A percentile compares a stretch with the other conserved stretches of the same genome.
These are phyloP conservation scores for Arthroderma sp. DNA, from an alignment of 2,329 filamentous ascomycete species.

Conservation along the genomic window DNA sequence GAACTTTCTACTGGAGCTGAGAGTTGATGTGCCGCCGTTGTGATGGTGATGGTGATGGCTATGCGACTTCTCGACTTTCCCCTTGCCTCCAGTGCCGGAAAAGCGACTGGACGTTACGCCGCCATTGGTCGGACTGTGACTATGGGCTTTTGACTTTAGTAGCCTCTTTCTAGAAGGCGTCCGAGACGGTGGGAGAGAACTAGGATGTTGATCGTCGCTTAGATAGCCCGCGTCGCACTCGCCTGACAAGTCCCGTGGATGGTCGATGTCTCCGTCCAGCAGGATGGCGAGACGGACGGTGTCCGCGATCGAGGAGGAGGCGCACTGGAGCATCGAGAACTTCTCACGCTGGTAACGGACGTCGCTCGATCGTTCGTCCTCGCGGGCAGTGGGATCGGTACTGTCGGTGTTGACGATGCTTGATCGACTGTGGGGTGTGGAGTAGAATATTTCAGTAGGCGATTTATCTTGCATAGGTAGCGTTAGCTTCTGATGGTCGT, in stretches of 20 bases:
- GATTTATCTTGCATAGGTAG: not conserved
- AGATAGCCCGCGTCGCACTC: slow-evolving; percentile 4
- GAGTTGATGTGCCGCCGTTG: not conserved
- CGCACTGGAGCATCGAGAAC: slow-evolving; percentile 31
- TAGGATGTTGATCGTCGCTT: slow-evolving; percentile 14
- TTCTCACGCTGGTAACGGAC: slow-evolving; percentile 30
- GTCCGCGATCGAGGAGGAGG: slow-evolving; percentile 24
- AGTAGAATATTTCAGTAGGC: slow-evolving; percentile 1
- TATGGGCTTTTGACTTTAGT: not conserved
- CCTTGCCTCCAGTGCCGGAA: not conserved
- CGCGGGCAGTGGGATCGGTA: not conserved
- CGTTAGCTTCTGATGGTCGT: not conserved
- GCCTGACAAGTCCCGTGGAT: not conserved
- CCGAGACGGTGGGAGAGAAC: slow-evolving; percentile 12
- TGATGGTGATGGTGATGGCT: not conserved
- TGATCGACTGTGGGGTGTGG: slow-evolving; percentile 3
- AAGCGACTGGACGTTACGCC: not conserved
- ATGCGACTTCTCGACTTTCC: slow-evolving; percentile 12
- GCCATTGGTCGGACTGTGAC: not conserved
- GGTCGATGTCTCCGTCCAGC: slow-evolving; percentile 17
- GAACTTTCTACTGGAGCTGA: not conserved
- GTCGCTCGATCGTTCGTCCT: slow-evolving; percentile 13
- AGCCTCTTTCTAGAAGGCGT: slow-evolving; percentile 6
- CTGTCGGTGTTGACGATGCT: not conserved
- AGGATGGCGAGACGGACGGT: slow-evolving; percentile 28